These are phyloP conservation scores for Catenaria anguillulae DNA, from an alignment of 371 early-diverging fungal genomes.

Conservation along the genomic window DNA sequence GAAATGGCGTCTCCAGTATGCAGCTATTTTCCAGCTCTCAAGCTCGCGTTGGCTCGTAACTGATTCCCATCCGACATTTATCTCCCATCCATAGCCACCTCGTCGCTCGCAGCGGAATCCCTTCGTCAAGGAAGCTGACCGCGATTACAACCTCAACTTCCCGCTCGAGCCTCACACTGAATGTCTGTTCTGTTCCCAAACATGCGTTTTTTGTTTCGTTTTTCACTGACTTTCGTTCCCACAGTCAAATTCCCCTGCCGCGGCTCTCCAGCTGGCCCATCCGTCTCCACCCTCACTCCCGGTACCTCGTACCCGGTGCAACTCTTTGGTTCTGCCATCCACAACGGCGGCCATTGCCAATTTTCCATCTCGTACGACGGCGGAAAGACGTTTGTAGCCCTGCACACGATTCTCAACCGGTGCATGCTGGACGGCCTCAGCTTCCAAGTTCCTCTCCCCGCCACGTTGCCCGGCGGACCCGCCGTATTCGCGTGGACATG, in stretches of 20 bases:
- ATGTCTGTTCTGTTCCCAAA: too few relatives aligned
- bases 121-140: neutral
- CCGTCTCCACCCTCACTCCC: neutral
- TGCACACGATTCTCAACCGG: neutral
- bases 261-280: neutral
- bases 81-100: neutral
- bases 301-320: conserved; percentile 1
- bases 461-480: neutral
- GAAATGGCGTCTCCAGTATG: neutral
- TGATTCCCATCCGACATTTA: too few relatives aligned
- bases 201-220: too few relatives aligned
- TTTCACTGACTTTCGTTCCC: too few relatives aligned
- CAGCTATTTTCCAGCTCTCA: too few relatives aligned
- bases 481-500: neutral
- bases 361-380: neutral
- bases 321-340: neutral
- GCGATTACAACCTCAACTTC: neutral
- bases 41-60: too few relatives aligned
- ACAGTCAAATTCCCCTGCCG: conserved; percentile 9
- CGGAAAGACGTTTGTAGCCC: neutral
- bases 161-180: neutral
- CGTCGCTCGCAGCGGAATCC: neutral
- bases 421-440: neutral
- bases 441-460: neutral
- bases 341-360: neutral